These are phyloP conservation scores for Aspergillus heteromorphus DNA, from an alignment of 495 filamentous ascomycete genomes.

Conservation along the genomic window DNA sequence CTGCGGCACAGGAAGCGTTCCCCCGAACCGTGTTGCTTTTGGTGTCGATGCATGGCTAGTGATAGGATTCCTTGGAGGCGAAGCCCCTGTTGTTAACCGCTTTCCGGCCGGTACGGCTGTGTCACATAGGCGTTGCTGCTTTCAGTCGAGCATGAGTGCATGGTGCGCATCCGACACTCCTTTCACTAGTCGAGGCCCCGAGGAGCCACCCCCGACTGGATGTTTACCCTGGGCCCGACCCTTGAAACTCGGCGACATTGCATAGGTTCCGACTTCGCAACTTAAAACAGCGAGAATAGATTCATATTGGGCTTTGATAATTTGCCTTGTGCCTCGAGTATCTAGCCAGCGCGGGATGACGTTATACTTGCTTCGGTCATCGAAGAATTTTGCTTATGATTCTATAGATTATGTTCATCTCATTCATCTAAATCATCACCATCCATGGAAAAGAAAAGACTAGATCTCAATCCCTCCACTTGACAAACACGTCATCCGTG, in stretches of 20 bases:
- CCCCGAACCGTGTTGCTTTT: not conserved
- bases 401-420: not conserved
- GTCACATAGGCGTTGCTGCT: not conserved
- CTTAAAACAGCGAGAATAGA: not conserved
- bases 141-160: not conserved
- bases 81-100: not conserved
- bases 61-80: not conserved
- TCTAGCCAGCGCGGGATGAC: not conserved
- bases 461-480: slow-evolving; percentile 67
- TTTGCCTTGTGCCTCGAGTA: not conserved
- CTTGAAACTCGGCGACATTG: not conserved
- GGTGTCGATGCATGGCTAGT: slow-evolving; percentile 1
- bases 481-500: slow-evolving; percentile 88
- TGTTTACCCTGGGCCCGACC: not conserved
- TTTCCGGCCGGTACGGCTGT: not conserved
- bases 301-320: not conserved
- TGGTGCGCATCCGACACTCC: no score
- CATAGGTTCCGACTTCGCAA: not conserved
- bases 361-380: not conserved
- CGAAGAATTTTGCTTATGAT: not conserved
- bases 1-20: not conserved
- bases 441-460: not conserved
- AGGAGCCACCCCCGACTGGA: not conserved
- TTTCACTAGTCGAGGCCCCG: not conserved
- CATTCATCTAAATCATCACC: slow-evolving; percentile 1